Evolutionary conservation across 2,329 filamentous ascomycete species (phyloP), one percentile per base, ranked within the genome.

Genomic region (Aspergillus sergii): DNA sequence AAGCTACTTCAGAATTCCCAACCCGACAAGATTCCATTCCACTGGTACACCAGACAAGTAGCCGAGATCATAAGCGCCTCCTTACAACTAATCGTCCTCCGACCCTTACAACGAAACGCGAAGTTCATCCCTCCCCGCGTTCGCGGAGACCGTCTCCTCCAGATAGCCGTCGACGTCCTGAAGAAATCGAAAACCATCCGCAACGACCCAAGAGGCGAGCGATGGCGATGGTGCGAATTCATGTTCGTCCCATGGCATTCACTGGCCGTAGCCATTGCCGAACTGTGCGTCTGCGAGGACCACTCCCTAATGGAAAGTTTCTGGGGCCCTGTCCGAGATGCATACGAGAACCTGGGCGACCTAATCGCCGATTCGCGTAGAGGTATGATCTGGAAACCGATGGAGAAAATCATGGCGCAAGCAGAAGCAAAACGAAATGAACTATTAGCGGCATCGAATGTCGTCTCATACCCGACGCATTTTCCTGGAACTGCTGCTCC

Each of bases 231-330:
- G 74, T 69, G 71, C 30, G 67, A 66, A 3, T 66, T 64, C 5
- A 56, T 74, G 26, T 76, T 73, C 66, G 70, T 73, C 26, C 75
- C 73, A 0, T 76, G 75, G 75, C 75, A 76, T 46, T 71, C 66
- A 2, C 66, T 76, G 5, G 72, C 73, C 4, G 73, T 76, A 12
- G 74, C 73, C 21, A 63, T 76, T 23, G 71, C 73, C 14, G 73
- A 76, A 48, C 66, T 76, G 12, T 76, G 72, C 34, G 71, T 71
- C 39, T 76, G 73, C 57, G 64, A 70, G 28, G 69, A 69, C 64
- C 73, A 60, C 62, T 60, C 43, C 39, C 14, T 68, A 21, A 65
- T 66, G 61, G 66, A 65, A n/a, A 68, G 59, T 23, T 72, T 70
- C 58, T 75, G 72, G 72, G 61, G 65, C 1, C 59, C 71, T 1